A percentile compares a stretch with the other conserved stretches of the same genome.
Evolutionary conservation across 345 rosid species (phyloP).

Genomic region (Psidium friedrichsthalianum): DNA sequence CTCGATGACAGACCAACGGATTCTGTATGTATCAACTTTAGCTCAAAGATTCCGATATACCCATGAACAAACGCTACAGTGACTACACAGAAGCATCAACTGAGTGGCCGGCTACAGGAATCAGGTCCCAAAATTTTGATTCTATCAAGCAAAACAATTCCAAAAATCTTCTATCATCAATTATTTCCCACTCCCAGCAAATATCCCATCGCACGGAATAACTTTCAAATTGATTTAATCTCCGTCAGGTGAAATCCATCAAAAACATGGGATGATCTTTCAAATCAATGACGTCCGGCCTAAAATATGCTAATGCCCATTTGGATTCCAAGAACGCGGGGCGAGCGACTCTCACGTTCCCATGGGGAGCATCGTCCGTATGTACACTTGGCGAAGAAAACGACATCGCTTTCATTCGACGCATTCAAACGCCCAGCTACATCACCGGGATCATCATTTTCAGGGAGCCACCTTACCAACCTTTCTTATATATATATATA

Average conservation of each 20-base stretch:
- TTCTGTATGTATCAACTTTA: not conserved
- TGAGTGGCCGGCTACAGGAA: conserved; percentile 81
- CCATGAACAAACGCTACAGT: not conserved
- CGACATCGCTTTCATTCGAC: not conserved
- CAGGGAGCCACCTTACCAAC: not conserved
- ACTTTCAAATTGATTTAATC: not conserved
- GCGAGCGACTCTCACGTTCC: not conserved
- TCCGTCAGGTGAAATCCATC: too few species aligned
- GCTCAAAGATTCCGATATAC: not conserved
- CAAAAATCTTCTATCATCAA: not conserved
- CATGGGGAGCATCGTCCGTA: too few species aligned
- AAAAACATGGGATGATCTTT: too few species aligned
- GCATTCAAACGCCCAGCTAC: not conserved
- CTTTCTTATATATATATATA: not conserved
- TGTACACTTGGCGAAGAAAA: not conserved
- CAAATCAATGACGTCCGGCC: too few species aligned
- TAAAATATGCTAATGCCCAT: not conserved
- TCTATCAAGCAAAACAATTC: not conserved
- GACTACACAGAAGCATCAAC: conserved; percentile 23
- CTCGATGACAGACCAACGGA: not conserved
- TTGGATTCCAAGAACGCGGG: not conserved
- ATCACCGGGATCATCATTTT: not conserved
- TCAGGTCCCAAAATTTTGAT: conserved; percentile 54
- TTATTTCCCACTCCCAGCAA: not conserved
- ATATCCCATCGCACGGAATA: not conserved